Percentiles rank a stretch among this genome's conserved stretches.
Conservation (phyloP, 2,329 filamentous ascomycete genomes). For the Botrytis aclada region DNA sequence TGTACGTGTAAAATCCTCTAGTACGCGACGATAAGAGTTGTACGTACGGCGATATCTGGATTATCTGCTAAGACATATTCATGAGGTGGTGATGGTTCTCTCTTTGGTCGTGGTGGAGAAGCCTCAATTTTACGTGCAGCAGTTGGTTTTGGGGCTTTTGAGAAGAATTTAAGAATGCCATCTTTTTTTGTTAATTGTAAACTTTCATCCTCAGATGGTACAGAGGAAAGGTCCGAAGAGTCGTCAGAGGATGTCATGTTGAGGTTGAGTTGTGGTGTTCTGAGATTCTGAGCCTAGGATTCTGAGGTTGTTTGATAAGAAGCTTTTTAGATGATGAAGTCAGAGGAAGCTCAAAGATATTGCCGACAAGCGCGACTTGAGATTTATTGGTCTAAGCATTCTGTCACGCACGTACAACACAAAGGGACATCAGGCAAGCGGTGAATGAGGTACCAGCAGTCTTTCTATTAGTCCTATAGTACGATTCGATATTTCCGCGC, state of each 20-base stretch:
- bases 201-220: slow-evolving; percentile 55
- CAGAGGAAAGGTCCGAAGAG: slow-evolving; percentile 60
- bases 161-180: slow-evolving; percentile 67
- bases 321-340: slow-evolving; percentile 24
- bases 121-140: slow-evolving; percentile 50
- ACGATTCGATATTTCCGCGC: slow-evolving; percentile 18
- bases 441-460: slow-evolving; percentile 11
- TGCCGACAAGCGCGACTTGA: slow-evolving; percentile 28
- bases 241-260: slow-evolving; percentile 51
- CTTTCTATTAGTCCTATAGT: slow-evolving; percentile 18
- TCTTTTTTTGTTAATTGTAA: slow-evolving; percentile 50
- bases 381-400: slow-evolving; percentile 23
- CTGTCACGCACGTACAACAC: slow-evolving; percentile 22
- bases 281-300: slow-evolving; percentile 21
- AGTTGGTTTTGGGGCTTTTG: slow-evolving; percentile 47
- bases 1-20: slow-evolving; percentile 45
- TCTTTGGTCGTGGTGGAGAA: slow-evolving; percentile 69
- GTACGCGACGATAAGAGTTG: slow-evolving; percentile 42
- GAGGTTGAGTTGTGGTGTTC: slow-evolving; percentile 23
- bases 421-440: slow-evolving; percentile 14
- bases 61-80: slow-evolving; percentile 90
- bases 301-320: slow-evolving; percentile 17
- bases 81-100: slow-evolving; percentile 83
- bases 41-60: slow-evolving; percentile 83
- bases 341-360: slow-evolving; percentile 26